These are phyloP conservation scores for Theileria annulata DNA, from an alignment of 169 alveolate genomes.

Conservation along the genomic window DNA sequence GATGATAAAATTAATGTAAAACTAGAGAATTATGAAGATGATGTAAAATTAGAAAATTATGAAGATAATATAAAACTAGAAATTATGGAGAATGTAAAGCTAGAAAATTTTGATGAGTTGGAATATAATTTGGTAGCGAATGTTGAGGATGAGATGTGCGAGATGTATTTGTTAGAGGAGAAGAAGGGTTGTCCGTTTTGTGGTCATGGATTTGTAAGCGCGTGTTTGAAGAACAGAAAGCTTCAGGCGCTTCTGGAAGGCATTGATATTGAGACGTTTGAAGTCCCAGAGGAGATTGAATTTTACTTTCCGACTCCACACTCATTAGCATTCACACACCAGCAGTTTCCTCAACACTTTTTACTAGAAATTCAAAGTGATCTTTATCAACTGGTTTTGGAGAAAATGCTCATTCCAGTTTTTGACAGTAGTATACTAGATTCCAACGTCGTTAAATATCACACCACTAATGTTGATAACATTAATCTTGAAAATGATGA, in stretches of 20 bases:
- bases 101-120: too few relatives aligned
- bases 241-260: slow-evolving; percentile 37
- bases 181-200: slow-evolving; percentile 56
- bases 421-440: slow-evolving; percentile 32
- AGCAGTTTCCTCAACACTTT: slow-evolving; percentile 29
- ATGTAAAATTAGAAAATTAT: background rate
- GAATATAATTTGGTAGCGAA: too few relatives aligned
- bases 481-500: background rate
- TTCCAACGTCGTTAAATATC: background rate
- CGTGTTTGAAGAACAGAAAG: slow-evolving; percentile 44
- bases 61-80: background rate
- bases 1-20: too few relatives aligned
- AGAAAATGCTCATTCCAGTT: slow-evolving; percentile 43
- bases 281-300: slow-evolving; percentile 22
- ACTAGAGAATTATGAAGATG: slow-evolving; percentile 9
- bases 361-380: slow-evolving; percentile 31
- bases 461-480: background rate
- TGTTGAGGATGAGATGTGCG: background rate
- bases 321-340: background rate
- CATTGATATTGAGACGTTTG: slow-evolving; percentile 44
- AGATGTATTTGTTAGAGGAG: slow-evolving; percentile 17
- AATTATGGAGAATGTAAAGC: background rate
- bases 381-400: slow-evolving; percentile 22
- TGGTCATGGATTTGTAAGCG: slow-evolving; percentile 41
- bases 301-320: background rate